phyloP scores from a whole-genome alignment of 352 stramenopile genomes.

The Globisporangium parvum region DNA sequence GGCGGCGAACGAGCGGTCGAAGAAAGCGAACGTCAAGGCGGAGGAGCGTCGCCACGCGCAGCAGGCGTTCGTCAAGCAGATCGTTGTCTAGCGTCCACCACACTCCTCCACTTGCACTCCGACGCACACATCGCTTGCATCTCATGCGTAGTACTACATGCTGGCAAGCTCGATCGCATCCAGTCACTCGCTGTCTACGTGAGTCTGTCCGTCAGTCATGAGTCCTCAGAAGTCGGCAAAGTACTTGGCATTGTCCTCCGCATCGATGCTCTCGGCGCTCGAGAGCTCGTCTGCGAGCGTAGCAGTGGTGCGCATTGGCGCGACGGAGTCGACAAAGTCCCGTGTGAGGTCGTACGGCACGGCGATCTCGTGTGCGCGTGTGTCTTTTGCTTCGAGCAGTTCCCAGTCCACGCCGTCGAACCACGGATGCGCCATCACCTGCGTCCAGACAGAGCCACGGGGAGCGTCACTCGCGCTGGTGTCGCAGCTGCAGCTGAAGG shows the following conservation, averaged over 20 bases:
- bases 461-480: neutral
- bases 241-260: conserved; percentile 58
- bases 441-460: neutral
- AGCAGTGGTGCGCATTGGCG: neutral
- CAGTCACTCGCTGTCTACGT: neutral
- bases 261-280: conserved; percentile 69
- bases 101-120: neutral
- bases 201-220: neutral
- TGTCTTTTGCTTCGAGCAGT: conserved; percentile 16
- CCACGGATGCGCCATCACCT: conserved; percentile 65
- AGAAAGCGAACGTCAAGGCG: conserved; percentile 40
- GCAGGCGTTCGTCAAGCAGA: conserved; percentile 29
- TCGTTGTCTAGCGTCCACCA: conserved; percentile 14
- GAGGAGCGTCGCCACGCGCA: conserved; percentile 44
- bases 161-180: no score
- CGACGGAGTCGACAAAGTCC: conserved; percentile 23
- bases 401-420: conserved; percentile 54
- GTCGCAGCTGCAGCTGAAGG: no score
- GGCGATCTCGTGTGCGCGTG: neutral
- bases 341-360: conserved; percentile 25
- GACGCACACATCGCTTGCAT: no score
- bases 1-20: conserved; percentile 30
- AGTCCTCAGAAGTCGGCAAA: conserved; percentile 71
- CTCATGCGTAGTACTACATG: no score
- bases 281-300: conserved; percentile 19